These are phyloP conservation scores for Aspergillus hancockii DNA, from an alignment of 495 filamentous ascomycete genomes.

Conservation along the genomic window DNA sequence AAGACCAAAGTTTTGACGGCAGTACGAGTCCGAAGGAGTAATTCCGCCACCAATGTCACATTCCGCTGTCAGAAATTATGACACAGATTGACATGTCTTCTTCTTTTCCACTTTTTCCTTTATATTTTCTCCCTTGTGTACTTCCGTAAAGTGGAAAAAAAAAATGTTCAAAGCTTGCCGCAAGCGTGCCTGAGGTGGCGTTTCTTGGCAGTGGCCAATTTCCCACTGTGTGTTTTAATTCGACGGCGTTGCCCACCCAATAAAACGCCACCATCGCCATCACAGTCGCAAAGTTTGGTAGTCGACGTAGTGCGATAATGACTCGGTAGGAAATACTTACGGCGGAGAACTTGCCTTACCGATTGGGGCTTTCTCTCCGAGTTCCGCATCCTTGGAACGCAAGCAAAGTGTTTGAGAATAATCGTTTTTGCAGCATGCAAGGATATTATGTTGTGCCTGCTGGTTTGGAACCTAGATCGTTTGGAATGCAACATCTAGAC, in stretches of 20 bases:
- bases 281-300: neutral
- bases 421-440: neutral
- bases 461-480: neutral
- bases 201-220: conserved; percentile 13
- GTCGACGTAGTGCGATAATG: too few species aligned
- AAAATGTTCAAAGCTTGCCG: neutral
- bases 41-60: neutral
- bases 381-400: neutral
- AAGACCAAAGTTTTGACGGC: too few species aligned
- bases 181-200: conserved; percentile 15
- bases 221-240: neutral
- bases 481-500: neutral
- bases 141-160: neutral
- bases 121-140: neutral
- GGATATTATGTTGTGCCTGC: neutral
- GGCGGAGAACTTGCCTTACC: too few species aligned
- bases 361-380: neutral
- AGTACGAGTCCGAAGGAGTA: too few species aligned
- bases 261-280: neutral
- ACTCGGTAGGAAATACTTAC: too few species aligned
- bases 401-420: neutral
- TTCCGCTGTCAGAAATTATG: neutral
- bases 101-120: neutral
- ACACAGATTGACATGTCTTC: neutral
- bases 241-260: neutral